A percentile compares a stretch with the other conserved stretches of the same genome.
Evolutionary conservation across 1,284 basidiomycete genomes (phyloP).

Genomic region (Moesziomyces sp.): DNA sequence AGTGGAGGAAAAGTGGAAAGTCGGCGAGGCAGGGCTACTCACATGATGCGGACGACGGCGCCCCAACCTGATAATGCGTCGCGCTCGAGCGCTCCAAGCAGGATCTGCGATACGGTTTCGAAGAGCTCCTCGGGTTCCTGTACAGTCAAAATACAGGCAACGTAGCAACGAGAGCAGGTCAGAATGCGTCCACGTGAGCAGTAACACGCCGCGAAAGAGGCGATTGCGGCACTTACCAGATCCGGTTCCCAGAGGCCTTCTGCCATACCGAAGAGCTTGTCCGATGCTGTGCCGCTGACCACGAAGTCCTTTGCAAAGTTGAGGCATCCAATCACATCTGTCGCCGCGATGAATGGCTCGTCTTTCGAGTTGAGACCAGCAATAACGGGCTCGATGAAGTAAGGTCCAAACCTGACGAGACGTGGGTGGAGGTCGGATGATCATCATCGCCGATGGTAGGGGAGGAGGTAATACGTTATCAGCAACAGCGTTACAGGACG

Average conservation of each 20-base stretch:
- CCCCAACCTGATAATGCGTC: conserved; percentile 99
- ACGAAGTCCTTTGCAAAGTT: conserved; percentile 97
- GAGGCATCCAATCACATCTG: conserved; percentile 95
- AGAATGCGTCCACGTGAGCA: not conserved
- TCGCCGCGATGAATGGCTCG: conserved; percentile 94
- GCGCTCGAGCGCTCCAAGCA: conserved; percentile 93
- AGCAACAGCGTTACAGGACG: not conserved
- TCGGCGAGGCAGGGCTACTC: conserved; percentile 69
- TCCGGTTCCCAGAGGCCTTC: conserved; percentile 99
- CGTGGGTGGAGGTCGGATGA: too few relatives aligned
- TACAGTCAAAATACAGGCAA: not conserved
- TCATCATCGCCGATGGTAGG: not conserved
- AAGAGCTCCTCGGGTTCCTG: conserved; percentile 93
- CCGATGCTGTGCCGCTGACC: conserved; percentile 89
- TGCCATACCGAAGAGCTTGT: conserved; percentile 95
- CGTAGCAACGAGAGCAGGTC: not conserved
- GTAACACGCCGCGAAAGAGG: not conserved
- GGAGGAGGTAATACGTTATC: not conserved
- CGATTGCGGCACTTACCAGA: conserved; percentile 71
- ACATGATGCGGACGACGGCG: conserved; percentile 94
- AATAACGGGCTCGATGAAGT: conserved; percentile 96
- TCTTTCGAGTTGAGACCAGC: conserved; percentile 83
- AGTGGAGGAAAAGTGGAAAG: too few relatives aligned
- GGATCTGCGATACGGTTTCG: conserved; percentile 96
- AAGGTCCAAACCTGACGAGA: conserved; percentile 82